These are phyloP conservation scores for Claviceps digitariae DNA, from an alignment of 2,329 filamentous ascomycete genomes.

Conservation along the genomic window DNA sequence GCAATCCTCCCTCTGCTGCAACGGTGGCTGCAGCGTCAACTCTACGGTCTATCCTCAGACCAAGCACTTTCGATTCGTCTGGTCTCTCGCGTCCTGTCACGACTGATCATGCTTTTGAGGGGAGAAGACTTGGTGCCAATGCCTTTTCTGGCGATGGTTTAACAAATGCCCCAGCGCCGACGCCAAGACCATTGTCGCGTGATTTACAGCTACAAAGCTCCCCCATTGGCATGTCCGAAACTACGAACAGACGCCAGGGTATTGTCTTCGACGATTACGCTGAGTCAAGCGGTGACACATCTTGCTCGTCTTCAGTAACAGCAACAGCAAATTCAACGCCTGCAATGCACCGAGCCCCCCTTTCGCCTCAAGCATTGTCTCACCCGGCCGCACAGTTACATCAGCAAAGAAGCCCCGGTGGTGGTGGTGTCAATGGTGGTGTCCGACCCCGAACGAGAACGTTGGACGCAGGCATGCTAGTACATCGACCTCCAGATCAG, in stretches of 20 bases:
- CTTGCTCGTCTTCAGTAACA: conserved; percentile 24
- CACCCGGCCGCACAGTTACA: conserved; percentile 8
- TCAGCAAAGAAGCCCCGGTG: conserved; percentile 18
- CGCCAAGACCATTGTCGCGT: conserved; percentile 10
- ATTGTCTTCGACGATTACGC: conserved; percentile 44
- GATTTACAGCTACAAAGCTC: conserved; percentile 19
- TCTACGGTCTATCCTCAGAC: conserved; percentile 21
- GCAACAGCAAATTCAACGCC: conserved; percentile 1
- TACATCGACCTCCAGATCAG: conserved; percentile 31
- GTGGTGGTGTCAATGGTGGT: conserved; percentile 15
- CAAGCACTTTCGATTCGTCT: conserved; percentile 17
- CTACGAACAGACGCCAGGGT: conserved; percentile 38
- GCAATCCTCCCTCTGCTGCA: background rate
- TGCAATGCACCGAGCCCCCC: background rate
- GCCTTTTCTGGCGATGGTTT: conserved; percentile 10
- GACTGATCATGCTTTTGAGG: conserved; percentile 38
- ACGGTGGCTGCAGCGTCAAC: conserved; percentile 17
- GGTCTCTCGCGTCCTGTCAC: conserved; percentile 51
- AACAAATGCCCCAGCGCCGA: background rate
- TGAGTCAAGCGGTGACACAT: conserved; percentile 15
- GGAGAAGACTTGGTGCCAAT: conserved; percentile 14
- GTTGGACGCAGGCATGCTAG: conserved; percentile 41
- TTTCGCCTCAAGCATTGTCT: background rate
- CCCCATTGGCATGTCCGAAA: conserved; percentile 18
- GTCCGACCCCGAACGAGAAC: conserved; percentile 43